phyloP scores from a whole-genome alignment of 2,329 filamentous ascomycete genomes.

The Hysterium pulicare region DNA sequence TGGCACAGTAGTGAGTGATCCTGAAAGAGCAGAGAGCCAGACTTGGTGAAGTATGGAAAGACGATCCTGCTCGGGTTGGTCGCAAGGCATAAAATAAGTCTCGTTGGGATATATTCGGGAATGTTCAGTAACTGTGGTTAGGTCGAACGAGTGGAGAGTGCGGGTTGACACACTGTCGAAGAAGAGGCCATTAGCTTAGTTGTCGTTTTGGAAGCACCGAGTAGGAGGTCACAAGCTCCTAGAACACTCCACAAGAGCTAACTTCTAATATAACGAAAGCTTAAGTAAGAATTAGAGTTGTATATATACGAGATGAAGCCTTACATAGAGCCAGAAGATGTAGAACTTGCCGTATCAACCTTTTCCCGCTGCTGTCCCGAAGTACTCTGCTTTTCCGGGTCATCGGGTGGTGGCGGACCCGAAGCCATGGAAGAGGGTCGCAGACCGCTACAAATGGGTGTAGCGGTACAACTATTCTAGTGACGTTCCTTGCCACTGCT shows the following conservation, averaged over 20 bases:
- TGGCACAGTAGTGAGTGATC: slow-evolving; percentile 34
- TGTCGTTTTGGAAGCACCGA: not conserved
- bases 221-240: not conserved
- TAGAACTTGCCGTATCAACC: slow-evolving; percentile 30
- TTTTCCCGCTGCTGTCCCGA: slow-evolving; percentile 28
- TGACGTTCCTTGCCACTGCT: not conserved
- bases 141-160: slow-evolving; percentile 42
- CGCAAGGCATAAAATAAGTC: slow-evolving; percentile 64
- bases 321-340: slow-evolving; percentile 33
- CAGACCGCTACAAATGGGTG: slow-evolving; percentile 3
- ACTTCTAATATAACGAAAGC: not conserved
- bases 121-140: slow-evolving; percentile 59
- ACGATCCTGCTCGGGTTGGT: slow-evolving; percentile 62
- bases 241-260: not conserved
- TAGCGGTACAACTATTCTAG: not conserved
- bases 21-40: slow-evolving; percentile 46
- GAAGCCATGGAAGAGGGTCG: slow-evolving; percentile 35
- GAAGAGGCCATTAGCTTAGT: not conserved
- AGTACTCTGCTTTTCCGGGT: slow-evolving; percentile 33
- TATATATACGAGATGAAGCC: slow-evolving; percentile 8
- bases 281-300: slow-evolving; percentile 1
- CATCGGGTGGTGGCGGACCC: slow-evolving; percentile 36
- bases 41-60: slow-evolving; percentile 62
- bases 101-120: slow-evolving; percentile 60
- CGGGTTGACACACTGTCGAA: slow-evolving; percentile 32